Base-by-base conservation (phyloP, 2,329 filamentous ascomycete genomes). In the Fusarium agapanthi region DNA sequence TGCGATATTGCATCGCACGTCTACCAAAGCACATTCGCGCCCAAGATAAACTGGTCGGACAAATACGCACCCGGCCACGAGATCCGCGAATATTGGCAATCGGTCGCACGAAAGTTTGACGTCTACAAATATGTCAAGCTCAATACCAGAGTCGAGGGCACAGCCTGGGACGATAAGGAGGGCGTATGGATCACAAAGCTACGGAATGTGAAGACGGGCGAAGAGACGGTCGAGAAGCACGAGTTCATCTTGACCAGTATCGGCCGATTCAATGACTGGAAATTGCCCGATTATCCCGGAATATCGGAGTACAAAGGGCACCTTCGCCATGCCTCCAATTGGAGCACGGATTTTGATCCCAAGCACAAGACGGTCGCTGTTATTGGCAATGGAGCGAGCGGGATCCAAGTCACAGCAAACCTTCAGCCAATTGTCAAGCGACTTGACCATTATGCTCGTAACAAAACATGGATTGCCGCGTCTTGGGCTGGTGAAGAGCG, bases 1-100 rank as follows among this genome's bases (percentile, higher is more conserved):
- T 93, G 91, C 73, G 91, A 93, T 34, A 88, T 93, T 20, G 90
- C 91, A 0, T 88, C 90, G 1, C 90, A 92, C 77, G 90, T 91
- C 26, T 94, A 94, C 74, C 91, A 93, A 76, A 88, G 88, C 13
- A 90, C 89, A 0, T 93, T 93, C 78, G 84, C 85, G 12, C 90
- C 91, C 2, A 93, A 93, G 62, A 88, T 86, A 0, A 85, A 92
- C 71, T 94, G 92, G 92, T 86, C 86, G 0, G 89, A 93, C 73
- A 86, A 90, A 66, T 94, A 92, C 75, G 88, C 91, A 0, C 88
- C 88, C 41, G 91, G 91, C 0, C 78, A 82, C 8, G 92, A 94
- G 78, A 94, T 94, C 65, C 82, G 85, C 12, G 85, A 88, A 22
- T 94, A 94, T 77, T 90, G 90, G 89, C 86, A 92, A 73, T 79